Evolutionary conservation across 2,329 filamentous ascomycete genomes (phyloP).

Genomic region (Pseudocercospora vitis): DNA sequence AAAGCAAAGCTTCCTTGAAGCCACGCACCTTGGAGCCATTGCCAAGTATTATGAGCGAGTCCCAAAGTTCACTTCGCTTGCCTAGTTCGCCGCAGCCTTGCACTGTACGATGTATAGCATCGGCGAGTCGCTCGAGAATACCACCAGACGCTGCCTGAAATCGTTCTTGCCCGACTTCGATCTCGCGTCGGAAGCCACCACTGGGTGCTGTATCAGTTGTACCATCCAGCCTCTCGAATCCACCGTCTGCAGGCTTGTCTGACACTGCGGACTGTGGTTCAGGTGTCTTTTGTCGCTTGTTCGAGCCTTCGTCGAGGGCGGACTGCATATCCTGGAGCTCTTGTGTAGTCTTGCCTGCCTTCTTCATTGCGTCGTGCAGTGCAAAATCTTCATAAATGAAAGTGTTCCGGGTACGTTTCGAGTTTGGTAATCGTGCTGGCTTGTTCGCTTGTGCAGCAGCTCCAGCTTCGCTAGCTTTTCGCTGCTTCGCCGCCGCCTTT

Average conservation of each 20-base stretch:
- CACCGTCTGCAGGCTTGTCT: conserved; percentile 39
- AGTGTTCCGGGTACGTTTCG: conserved; percentile 65
- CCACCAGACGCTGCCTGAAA: conserved; percentile 64
- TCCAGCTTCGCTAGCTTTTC: conserved; percentile 45
- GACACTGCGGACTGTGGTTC: conserved; percentile 36
- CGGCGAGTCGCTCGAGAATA: conserved; percentile 80
- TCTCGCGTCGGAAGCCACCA: conserved; percentile 54
- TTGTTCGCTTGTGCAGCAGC: conserved; percentile 58
- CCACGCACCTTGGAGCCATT: conserved; percentile 74
- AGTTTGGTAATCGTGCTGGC: conserved; percentile 65
- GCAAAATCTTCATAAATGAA: conserved; percentile 73
- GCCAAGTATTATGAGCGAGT: conserved; percentile 85
- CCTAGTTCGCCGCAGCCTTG: conserved; percentile 80
- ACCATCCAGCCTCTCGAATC: conserved; percentile 25
- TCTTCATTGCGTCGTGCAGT: conserved; percentile 55
- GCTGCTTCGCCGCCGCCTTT: conserved; percentile 57
- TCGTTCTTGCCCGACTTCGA: conserved; percentile 75
- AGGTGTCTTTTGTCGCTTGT: conserved; percentile 43
- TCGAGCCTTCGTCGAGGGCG: conserved; percentile 50
- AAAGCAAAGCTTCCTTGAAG: conserved; percentile 84
- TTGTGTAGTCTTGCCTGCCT: conserved; percentile 48
- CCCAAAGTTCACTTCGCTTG: conserved; percentile 86
- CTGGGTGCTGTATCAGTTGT: conserved; percentile 27
- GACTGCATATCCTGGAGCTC: conserved; percentile 54
- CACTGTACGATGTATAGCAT: conserved; percentile 79